Conservation (phyloP, 306 rosid genomes). For the Ceratonia siliqua region DNA sequence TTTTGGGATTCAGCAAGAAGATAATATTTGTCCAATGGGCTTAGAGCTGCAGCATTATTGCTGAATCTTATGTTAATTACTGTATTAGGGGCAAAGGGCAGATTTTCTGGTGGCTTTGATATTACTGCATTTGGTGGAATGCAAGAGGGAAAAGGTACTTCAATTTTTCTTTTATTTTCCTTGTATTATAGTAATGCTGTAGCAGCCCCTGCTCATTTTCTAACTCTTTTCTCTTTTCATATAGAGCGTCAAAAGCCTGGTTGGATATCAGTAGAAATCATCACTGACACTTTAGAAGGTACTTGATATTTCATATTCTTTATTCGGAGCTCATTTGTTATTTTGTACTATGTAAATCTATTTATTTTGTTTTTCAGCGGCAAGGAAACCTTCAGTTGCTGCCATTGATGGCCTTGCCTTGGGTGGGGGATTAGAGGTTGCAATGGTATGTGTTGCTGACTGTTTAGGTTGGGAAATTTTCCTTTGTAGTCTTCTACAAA, state of each 20-base stretch:
- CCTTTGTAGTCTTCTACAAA: not conserved
- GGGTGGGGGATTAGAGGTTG: constrained; percentile 98
- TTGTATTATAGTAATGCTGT: constrained; percentile 1
- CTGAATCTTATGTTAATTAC: constrained; percentile 28
- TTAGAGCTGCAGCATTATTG: constrained; percentile 2
- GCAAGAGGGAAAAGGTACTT: constrained; percentile 63
- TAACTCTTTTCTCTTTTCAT: constrained; percentile 21
- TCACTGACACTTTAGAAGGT: constrained; percentile 84
- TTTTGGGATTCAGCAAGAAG: constrained; percentile 23
- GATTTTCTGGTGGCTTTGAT: constrained; percentile 97
- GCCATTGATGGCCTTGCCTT: constrained; percentile 98
- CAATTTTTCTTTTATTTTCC: not conserved
- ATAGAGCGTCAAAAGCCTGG: constrained; percentile 62
- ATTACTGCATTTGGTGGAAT: constrained; percentile 69
- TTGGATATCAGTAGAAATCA: constrained; percentile 64
- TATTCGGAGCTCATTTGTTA: not conserved
- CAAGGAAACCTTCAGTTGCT: constrained; percentile 90
- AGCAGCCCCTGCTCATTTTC: constrained; percentile 14
- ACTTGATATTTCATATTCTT: not conserved
- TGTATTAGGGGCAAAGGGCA: constrained; percentile 78
- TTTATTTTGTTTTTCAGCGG: constrained; percentile 52
- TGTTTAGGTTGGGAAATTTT: not conserved
- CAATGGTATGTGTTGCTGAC: constrained; percentile 69
- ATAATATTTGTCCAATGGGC: constrained; percentile 5
- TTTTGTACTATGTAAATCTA: constrained; percentile 16